phyloP scores from a whole-genome alignment of 345 rosid species.

The Pugionium dolabratum region DNA sequence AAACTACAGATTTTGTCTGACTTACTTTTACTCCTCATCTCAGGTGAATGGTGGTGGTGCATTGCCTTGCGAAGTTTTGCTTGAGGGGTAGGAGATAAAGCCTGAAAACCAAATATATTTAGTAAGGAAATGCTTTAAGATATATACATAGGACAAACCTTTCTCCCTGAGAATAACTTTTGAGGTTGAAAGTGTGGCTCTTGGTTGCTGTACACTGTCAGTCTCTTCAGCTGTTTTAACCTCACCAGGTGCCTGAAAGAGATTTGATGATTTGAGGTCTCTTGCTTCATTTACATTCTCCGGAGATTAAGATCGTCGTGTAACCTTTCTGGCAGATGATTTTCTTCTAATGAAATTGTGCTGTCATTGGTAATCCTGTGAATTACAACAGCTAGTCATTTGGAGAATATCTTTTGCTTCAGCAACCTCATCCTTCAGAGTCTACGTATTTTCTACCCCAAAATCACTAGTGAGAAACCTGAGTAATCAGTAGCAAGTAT shows the following conservation, averaged over 20 bases:
- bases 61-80: constrained; percentile 64
- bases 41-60: constrained; percentile 48
- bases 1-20: constrained; percentile 3
- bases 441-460: constrained; percentile 20
- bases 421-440: constrained; percentile 35
- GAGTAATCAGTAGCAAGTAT: constrained; percentile 24
- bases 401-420: constrained; percentile 40
- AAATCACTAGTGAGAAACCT: constrained; percentile 23
- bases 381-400: constrained; percentile 24
- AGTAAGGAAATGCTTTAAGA: constrained; percentile 30
- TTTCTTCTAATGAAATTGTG: constrained; percentile 32
- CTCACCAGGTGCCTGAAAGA: constrained; percentile 21
- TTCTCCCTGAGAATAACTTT: constrained; percentile 65
- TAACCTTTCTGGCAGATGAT: constrained; percentile 31
- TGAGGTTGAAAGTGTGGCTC: constrained; percentile 48
- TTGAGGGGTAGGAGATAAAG: constrained; percentile 78
- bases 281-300: constrained; percentile 33
- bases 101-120: constrained; percentile 49
- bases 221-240: constrained; percentile 21
- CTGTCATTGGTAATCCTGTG: constrained; percentile 30
- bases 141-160: constrained; percentile 46
- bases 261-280: constrained; percentile 23
- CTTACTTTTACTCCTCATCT: constrained; percentile 57
- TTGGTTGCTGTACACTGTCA: constrained; percentile 27
- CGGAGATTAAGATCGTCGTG: constrained; percentile 32